Conservation (phyloP, 1,284 basidiomycete genomes). For the Ceratobasidium sp. region DNA sequence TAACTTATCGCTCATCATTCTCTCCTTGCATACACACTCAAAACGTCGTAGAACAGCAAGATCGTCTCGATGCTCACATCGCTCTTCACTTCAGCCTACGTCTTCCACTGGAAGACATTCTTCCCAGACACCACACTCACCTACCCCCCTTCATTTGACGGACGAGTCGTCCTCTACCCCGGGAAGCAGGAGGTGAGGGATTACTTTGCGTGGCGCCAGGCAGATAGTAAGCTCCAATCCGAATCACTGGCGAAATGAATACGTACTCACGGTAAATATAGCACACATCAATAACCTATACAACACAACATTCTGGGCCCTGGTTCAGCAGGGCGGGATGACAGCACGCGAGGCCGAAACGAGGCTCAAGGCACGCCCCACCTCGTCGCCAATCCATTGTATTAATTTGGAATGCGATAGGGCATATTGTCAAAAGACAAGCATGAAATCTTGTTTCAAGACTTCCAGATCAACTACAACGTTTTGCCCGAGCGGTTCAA, state of each 20-base stretch:
- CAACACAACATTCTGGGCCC: constrained; percentile 96
- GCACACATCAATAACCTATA: constrained; percentile 99
- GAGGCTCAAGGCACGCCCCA: constrained; percentile 66
- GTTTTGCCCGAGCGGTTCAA: constrained; percentile 76
- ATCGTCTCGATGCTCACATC: constrained; percentile 91
- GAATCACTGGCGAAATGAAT: neutral
- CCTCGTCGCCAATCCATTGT: constrained; percentile 16
- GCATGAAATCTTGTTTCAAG: constrained; percentile 87
- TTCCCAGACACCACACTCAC: constrained; percentile 77
- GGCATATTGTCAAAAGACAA: constrained; percentile 90
- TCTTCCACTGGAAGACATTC: constrained; percentile 84
- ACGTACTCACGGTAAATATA: constrained; percentile 53
- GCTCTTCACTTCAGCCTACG: constrained; percentile 91
- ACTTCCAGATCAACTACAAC: constrained; percentile 92
- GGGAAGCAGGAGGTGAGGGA: constrained; percentile 78
- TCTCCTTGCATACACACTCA: neutral
- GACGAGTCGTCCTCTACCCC: constrained; percentile 89
- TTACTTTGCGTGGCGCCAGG: constrained; percentile 96
- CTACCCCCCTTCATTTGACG: constrained; percentile 93
- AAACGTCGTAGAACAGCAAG: constrained; percentile 64
- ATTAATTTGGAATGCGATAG: constrained; percentile 57
- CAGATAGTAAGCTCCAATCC: constrained; percentile 77
- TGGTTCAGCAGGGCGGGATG: constrained; percentile 82
- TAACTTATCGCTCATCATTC: constrained; percentile 49
- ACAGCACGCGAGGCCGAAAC: constrained; percentile 86